Percentiles rank a stretch among this genome's conserved stretches.
These are phyloP conservation scores for Ambispora gerdemannii DNA, from an alignment of 192 early-diverging fungal species.

Conservation along the genomic window DNA sequence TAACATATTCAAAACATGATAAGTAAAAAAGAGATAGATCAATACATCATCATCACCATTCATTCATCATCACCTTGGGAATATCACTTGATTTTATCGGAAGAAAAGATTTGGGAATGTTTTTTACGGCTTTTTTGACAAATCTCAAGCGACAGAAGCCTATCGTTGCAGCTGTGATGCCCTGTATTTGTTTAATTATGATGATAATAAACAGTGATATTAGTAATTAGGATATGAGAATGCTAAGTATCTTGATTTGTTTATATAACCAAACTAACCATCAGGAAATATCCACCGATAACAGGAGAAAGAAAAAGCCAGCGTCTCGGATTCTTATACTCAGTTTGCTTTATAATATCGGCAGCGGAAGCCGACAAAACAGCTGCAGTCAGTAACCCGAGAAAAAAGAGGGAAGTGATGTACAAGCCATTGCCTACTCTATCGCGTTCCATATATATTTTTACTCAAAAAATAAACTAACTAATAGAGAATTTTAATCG, in stretches of 20 bases:
- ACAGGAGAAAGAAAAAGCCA: not conserved
- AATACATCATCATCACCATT: no score
- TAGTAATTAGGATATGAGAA: not conserved
- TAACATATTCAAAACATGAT: not conserved
- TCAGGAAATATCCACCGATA: conserved; percentile 1
- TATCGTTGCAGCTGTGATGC: conserved; percentile 45
- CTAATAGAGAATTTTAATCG: no score
- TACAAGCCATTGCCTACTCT: not conserved
- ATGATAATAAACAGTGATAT: not conserved
- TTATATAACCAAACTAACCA: not conserved
- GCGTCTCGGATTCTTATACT: not conserved
- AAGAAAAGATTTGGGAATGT: conserved; percentile 54
- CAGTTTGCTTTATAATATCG: conserved; percentile 2
- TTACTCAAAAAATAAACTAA: no score
- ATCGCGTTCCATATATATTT: not conserved
- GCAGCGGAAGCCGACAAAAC: not conserved
- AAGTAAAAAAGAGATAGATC: not conserved
- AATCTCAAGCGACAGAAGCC: conserved; percentile 49
- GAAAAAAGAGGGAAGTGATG: conserved; percentile 13
- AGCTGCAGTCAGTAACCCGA: conserved; percentile 1
- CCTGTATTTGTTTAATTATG: conserved; percentile 35
- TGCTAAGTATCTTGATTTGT: not conserved
- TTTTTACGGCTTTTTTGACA: conserved; percentile 43
- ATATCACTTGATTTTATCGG: conserved; percentile 46
- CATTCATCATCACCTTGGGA: conserved; percentile 46